These are phyloP conservation scores for Rhododendron vialii DNA, from an alignment of 148 eudicot species.

Conservation along the genomic window DNA sequence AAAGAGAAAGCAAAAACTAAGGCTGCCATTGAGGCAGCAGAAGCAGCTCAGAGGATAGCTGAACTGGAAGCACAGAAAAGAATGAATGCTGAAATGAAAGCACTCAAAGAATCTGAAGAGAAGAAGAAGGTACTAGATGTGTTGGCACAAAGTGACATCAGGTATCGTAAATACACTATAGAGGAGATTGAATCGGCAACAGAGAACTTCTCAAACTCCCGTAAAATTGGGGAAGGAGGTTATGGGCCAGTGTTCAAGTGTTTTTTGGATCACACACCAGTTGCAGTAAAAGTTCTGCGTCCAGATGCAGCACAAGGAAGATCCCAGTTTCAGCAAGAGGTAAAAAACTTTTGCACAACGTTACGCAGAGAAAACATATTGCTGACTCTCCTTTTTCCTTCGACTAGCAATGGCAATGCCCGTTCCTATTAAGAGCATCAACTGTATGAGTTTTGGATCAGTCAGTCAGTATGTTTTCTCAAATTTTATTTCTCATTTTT, in stretches of 20 bases:
- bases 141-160: conserved; percentile 28
- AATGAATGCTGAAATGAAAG: conserved; percentile 42
- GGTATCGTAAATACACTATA: conserved; percentile 36
- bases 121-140: conserved; percentile 29
- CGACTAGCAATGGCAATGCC: neutral
- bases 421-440: neutral
- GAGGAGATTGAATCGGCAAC: conserved; percentile 43
- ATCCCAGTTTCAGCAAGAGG: conserved; percentile 45
- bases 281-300: conserved; percentile 44
- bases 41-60: conserved; percentile 71
- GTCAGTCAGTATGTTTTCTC: neutral
- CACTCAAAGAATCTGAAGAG: conserved; percentile 39
- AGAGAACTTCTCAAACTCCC: conserved; percentile 20
- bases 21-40: conserved; percentile 70
- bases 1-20: conserved; percentile 58
- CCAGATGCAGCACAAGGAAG: conserved; percentile 45
- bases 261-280: conserved; percentile 31
- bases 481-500: neutral
- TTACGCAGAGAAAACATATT: neutral
- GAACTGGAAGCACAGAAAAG: conserved; percentile 63
- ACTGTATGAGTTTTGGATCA: neutral
- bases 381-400: neutral
- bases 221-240: conserved; percentile 45
- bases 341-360: neutral
- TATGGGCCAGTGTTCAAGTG: conserved; percentile 45